Conservation (phyloP, 1,284 basidiomycete genomes). For the Flammula alnicola region DNA sequence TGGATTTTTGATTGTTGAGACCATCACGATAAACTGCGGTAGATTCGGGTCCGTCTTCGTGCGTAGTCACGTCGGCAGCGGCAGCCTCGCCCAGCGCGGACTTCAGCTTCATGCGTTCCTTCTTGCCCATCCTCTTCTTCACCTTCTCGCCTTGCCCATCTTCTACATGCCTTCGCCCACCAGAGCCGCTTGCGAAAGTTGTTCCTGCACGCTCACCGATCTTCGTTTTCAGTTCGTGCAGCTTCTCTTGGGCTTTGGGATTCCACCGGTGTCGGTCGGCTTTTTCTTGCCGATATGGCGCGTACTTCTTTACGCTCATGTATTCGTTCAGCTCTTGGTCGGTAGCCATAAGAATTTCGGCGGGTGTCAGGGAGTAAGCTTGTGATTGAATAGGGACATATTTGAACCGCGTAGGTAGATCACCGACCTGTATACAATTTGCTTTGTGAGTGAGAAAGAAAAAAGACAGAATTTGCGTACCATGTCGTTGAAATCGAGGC, state of each 20-base stretch:
- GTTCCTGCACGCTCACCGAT: conserved; percentile 45
- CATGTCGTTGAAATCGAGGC: conserved; percentile 94
- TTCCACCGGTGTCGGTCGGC: conserved; percentile 55
- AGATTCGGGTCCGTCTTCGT: conserved; percentile 1
- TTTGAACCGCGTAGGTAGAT: conserved; percentile 92
- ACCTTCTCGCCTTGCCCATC: conserved; percentile 35
- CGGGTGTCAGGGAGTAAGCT: conserved; percentile 77
- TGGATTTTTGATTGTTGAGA: conserved; percentile 4
- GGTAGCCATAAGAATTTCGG: conserved; percentile 91
- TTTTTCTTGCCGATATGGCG: conserved; percentile 79
- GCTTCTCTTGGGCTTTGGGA: conserved; percentile 62
- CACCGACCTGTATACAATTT: conserved; percentile 68
- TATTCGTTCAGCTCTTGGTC: conserved; percentile 94
- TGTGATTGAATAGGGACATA: conserved; percentile 79
- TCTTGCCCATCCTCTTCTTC: conserved; percentile 78
- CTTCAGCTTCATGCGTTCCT: conserved; percentile 62
- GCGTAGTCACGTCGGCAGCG: conserved; percentile 19
- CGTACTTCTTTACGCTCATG: conserved; percentile 87
- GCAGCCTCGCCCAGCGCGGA: conserved; percentile 20
- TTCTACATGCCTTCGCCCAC: conserved; percentile 13
- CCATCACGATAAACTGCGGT: conserved; percentile 3
- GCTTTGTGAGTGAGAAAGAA: conserved; percentile 13
- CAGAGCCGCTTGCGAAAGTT: conserved; percentile 7
- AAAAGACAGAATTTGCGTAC: conserved; percentile 48
- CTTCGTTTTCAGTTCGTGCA: conserved; percentile 75